Conservation (phyloP, 2,329 filamentous ascomycete species). For the Blumeriella jaapii region DNA sequence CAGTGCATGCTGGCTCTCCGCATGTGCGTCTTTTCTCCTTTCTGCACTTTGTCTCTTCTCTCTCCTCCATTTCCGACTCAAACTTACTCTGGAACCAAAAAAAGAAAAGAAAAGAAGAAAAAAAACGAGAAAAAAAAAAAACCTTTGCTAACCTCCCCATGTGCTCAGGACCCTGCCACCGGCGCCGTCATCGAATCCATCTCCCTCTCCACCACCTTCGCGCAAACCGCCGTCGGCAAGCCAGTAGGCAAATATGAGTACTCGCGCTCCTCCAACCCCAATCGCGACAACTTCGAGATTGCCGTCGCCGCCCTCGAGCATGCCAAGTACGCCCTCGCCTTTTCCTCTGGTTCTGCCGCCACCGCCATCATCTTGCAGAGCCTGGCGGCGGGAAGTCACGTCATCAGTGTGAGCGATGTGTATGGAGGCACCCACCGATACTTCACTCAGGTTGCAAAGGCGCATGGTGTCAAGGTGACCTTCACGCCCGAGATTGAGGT, state of each 20-base stretch:
- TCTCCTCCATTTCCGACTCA: too few species aligned
- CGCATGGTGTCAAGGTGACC: slow-evolving; percentile 87
- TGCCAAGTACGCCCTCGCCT: slow-evolving; percentile 84
- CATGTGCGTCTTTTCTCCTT: too few species aligned
- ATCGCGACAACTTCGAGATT: slow-evolving; percentile 86
- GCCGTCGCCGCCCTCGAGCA: slow-evolving; percentile 88
- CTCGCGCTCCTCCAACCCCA: slow-evolving; percentile 85
- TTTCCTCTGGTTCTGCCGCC: slow-evolving; percentile 86
- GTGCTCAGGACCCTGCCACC: slow-evolving; percentile 79
- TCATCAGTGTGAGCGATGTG: slow-evolving; percentile 93
- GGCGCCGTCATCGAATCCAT: slow-evolving; percentile 95
- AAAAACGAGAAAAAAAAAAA: too few species aligned
- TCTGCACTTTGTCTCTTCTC: too few species aligned
- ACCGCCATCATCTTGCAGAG: slow-evolving; percentile 91
- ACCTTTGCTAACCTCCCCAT: too few species aligned
- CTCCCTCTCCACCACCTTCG: slow-evolving; percentile 91
- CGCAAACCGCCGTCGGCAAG: slow-evolving; percentile 77
- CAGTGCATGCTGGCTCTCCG: slow-evolving; percentile 88
- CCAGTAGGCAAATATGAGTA: slow-evolving; percentile 90
- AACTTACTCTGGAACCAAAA: too few species aligned
- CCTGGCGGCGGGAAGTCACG: slow-evolving; percentile 80
- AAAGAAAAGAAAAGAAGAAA: too few species aligned
- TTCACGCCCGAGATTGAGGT: slow-evolving; percentile 89
- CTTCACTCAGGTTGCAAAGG: slow-evolving; percentile 94
- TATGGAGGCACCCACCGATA: slow-evolving; percentile 98